These are phyloP conservation scores for Tetracentron sinense DNA, from an alignment of 164 flowering plant genomes.

Conservation along the genomic window DNA sequence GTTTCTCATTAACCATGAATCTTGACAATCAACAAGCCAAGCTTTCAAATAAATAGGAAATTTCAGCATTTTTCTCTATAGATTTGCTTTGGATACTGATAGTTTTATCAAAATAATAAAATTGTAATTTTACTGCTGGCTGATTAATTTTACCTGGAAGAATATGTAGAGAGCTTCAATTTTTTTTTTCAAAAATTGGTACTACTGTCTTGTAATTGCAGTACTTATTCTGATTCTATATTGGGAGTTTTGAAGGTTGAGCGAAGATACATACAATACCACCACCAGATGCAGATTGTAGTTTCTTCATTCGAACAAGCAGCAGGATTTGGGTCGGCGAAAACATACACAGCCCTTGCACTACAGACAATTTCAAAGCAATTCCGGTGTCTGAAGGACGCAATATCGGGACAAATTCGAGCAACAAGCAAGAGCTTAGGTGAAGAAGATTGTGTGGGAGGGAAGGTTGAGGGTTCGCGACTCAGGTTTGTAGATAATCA, in stretches of 20 bases:
- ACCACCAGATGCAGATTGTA: constrained; percentile 91
- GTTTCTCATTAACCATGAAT: too few relatives aligned
- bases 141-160: too few relatives aligned
- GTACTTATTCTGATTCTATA: not conserved
- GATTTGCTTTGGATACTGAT: too few relatives aligned
- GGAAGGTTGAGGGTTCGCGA: constrained; percentile 59
- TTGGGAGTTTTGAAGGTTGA: constrained; percentile 71
- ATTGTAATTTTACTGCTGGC: too few relatives aligned
- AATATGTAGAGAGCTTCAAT: too few relatives aligned
- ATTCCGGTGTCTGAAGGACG: constrained; percentile 83
- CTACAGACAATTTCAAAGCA: constrained; percentile 88
- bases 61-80: too few relatives aligned
- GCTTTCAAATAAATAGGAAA: too few relatives aligned
- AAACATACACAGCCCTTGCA: constrained; percentile 86
- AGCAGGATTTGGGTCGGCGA: constrained; percentile 82
- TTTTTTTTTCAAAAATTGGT: too few relatives aligned
- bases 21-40: too few relatives aligned
- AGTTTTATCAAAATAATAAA: too few relatives aligned
- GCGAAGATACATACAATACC: constrained; percentile 92
- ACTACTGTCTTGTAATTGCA: too few relatives aligned
- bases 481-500: constrained; percentile 82
- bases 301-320: constrained; percentile 78
- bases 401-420: constrained; percentile 63
- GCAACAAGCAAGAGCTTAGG: constrained; percentile 66
- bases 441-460: constrained; percentile 59